Percentiles rank a stretch among this genome's conserved stretches.
These are phyloP conservation scores for Dacryopinax primogenitus DNA, from an alignment of 768 basidiomycete genomes.

Conservation along the genomic window DNA sequence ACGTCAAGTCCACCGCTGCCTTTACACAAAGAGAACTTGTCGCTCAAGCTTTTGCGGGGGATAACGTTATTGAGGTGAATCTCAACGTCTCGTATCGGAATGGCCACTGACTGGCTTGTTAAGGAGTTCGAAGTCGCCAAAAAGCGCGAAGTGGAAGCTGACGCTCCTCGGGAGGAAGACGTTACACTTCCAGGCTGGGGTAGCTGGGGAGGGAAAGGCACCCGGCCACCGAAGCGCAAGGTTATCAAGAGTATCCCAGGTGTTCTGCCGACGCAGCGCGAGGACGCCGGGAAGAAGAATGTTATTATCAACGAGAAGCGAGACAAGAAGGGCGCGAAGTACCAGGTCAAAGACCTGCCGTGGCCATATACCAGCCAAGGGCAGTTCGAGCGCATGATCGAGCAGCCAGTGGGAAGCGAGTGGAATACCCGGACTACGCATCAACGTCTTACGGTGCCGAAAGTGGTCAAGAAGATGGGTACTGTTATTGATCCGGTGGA, in stretches of 20 bases:
- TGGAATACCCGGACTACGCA: constrained; percentile 86
- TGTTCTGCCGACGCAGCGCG: constrained; percentile 61
- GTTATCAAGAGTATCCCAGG: constrained; percentile 74
- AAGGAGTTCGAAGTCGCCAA: constrained; percentile 83
- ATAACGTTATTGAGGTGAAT: constrained; percentile 81
- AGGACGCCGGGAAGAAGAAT: constrained; percentile 72
- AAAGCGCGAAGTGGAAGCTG: constrained; percentile 63
- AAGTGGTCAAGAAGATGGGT: constrained; percentile 78
- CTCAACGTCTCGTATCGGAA: neutral
- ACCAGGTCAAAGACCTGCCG: constrained; percentile 80
- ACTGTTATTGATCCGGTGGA: constrained; percentile 56
- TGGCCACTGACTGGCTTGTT: neutral
- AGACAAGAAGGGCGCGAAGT: constrained; percentile 87
- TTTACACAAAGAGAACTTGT: constrained; percentile 89
- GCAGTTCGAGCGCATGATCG: constrained; percentile 79
- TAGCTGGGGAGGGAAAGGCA: constrained; percentile 77
- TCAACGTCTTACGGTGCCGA: constrained; percentile 72
- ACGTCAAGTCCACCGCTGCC: constrained; percentile 36
- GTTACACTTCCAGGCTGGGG: constrained; percentile 94
- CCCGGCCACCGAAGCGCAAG: constrained; percentile 35
- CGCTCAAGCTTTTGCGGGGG: constrained; percentile 89
- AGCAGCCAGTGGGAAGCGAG: constrained; percentile 70
- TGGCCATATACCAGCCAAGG: constrained; percentile 88
- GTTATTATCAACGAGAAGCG: constrained; percentile 93
- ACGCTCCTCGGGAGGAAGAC: constrained; percentile 80